These are phyloP conservation scores for Hyphopichia fennica DNA, from an alignment of 1,139 yeast species.

Conservation along the genomic window DNA sequence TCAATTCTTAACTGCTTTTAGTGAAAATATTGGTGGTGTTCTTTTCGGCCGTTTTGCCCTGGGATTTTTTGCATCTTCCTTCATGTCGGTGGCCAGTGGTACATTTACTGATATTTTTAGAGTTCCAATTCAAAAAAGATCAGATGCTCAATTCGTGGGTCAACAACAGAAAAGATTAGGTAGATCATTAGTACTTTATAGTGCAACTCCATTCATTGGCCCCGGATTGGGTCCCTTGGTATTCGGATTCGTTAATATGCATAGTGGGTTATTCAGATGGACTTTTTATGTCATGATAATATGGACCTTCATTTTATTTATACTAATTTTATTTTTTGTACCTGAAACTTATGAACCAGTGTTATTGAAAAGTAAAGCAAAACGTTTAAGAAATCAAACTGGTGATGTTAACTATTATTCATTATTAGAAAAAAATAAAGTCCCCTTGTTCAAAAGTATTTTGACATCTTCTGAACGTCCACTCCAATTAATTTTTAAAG, in stretches of 20 bases:
- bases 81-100: conserved; percentile 38
- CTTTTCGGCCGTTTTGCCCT: conserved; percentile 31
- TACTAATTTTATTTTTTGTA: conserved; percentile 17
- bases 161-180: conserved; percentile 24
- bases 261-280: conserved; percentile 23
- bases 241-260: conserved; percentile 27
- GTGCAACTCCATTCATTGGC: conserved; percentile 33
- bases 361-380: conserved; percentile 15
- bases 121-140: conserved; percentile 9
- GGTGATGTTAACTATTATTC: conserved; percentile 38
- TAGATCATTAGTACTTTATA: conserved; percentile 27
- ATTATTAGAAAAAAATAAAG: conserved; percentile 40
- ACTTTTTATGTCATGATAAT: conserved; percentile 24
- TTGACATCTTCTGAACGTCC: conserved; percentile 52
- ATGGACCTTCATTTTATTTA: conserved; percentile 18
- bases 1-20: conserved; percentile 29
- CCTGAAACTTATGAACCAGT: conserved; percentile 23
- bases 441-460: conserved; percentile 26
- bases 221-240: conserved; percentile 35
- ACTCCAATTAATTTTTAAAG: conserved; percentile 48
- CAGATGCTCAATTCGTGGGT: conserved; percentile 7
- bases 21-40: conserved; percentile 27
- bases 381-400: conserved; percentile 13
- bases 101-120: conserved; percentile 33
- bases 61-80: conserved; percentile 35